Evolutionary conservation across 495 filamentous ascomycete genomes (phyloP).

Genomic region (Cercophora sp.): DNA sequence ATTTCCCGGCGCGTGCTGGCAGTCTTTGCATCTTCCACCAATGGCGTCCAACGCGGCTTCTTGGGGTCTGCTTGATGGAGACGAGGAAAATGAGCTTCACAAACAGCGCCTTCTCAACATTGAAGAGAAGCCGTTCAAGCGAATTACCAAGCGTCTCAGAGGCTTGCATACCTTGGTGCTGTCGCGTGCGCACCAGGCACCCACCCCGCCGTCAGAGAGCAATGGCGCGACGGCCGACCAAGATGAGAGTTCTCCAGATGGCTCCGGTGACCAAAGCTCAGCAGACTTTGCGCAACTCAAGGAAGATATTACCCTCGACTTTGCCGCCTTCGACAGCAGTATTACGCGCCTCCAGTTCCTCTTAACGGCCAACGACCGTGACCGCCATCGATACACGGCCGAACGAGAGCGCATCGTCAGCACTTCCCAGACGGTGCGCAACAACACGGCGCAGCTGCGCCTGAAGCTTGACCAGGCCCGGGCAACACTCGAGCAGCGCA

Average conservation of each 20-base stretch:
- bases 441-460: slow-evolving; percentile 68
- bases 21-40: not conserved
- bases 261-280: slow-evolving; percentile 19
- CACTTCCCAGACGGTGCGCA: slow-evolving; percentile 70
- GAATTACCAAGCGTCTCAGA: slow-evolving; percentile 75
- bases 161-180: slow-evolving; percentile 58
- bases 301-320: slow-evolving; percentile 84
- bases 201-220: slow-evolving; percentile 68
- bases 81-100: slow-evolving; percentile 77
- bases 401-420: slow-evolving; percentile 73
- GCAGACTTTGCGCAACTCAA: slow-evolving; percentile 56
- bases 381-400: slow-evolving; percentile 79
- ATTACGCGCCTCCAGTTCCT: slow-evolving; percentile 88
- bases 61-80: slow-evolving; percentile 44
- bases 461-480: slow-evolving; percentile 72
- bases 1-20: not conserved
- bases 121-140: slow-evolving; percentile 90
- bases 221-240: slow-evolving; percentile 30
- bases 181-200: slow-evolving; percentile 52
- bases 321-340: slow-evolving; percentile 81
- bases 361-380: slow-evolving; percentile 71
- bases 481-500: slow-evolving; percentile 67
- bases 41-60: slow-evolving; percentile 20
- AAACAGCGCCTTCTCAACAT: slow-evolving; percentile 84
- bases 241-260: slow-evolving; percentile 25